These are phyloP conservation scores for Globisporangium heterothallicum DNA, from an alignment of 352 stramenopile species.

Conservation along the genomic window DNA sequence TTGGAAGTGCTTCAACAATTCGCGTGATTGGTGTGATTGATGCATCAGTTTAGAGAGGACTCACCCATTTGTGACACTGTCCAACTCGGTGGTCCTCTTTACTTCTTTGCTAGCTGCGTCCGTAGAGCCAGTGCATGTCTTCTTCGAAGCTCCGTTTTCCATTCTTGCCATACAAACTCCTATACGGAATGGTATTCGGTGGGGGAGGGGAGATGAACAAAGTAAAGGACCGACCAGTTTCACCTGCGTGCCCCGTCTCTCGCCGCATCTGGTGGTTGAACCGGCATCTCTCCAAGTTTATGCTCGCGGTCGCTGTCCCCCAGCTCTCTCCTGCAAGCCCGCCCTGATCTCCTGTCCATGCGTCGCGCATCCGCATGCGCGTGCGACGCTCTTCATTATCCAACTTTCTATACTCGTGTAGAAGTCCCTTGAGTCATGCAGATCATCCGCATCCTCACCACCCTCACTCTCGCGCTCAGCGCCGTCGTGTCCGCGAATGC, in stretches of 20 bases:
- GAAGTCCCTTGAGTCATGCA: conserved; percentile 13
- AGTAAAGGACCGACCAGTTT: not conserved
- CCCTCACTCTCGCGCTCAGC: conserved; percentile 8
- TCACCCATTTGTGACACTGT: not conserved
- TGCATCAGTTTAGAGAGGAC: not conserved
- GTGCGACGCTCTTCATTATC: conserved; percentile 7
- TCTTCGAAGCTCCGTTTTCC: too few species aligned
- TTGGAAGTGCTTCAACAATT: too few species aligned
- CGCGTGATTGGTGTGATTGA: not conserved
- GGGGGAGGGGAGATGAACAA: not conserved
- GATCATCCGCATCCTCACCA: conserved; percentile 11
- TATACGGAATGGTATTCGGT: not conserved
- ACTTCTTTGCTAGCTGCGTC: not conserved
- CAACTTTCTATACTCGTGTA: conserved; percentile 9
- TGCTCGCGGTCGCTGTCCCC: not conserved
- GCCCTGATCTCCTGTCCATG: not conserved
- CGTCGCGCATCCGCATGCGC: too few species aligned
- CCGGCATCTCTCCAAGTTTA: not conserved
- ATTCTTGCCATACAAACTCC: not conserved
- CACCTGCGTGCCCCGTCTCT: not conserved
- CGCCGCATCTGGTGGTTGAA: not conserved
- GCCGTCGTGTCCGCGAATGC: conserved; percentile 1
- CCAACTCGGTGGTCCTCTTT: not conserved
- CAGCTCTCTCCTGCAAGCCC: not conserved
- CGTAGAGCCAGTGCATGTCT: not conserved